Evolutionary conservation across 257 asterid genomes (phyloP), one percentile per base, ranked within the genome.

Genomic region (Nicotiana undulata): DNA sequence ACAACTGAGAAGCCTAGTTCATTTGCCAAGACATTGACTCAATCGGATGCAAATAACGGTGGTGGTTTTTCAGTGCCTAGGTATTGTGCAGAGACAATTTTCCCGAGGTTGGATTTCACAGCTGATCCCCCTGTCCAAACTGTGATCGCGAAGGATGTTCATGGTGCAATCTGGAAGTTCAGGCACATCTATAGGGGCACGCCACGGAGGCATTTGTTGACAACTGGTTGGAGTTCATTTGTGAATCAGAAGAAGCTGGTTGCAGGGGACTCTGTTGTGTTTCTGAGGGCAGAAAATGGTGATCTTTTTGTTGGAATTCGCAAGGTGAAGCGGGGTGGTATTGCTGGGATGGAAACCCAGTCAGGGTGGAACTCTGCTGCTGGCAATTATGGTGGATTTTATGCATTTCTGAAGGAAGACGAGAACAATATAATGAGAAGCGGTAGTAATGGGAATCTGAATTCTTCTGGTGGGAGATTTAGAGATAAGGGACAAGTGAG

Each of bases 201-300:
- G 0, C 95, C 95, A 0, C 81, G 92, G 82, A 85, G 95, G 84
- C 95, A 91, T 86, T 85, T 91, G 86, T 83, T 91, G 80, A 91
- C 95, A 3, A 91, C 92, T n/a, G 95, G 95, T 8, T 91, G 95
- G 95, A 91, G 95, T 80, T 82, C 85, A 77, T 91, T 91, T 76
- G 95, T 91, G 83, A 89, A 83, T 66, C 75, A 68, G 75, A 83
- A 83, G 82, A 78, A 78, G 82, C 82, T 83, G 70, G 76, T 83
- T 59, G 82, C 85, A 11, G 85, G 85, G 51, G 85, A 83, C 75
- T 83, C 82, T 20, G 44, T 83, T n/a, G 82, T 83, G 85, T 83
- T 83, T 16, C 59, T 81, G 13, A 81, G 74, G 60, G 75, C 80
- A 7, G 63, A 81, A 75, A 81, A 74, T 72, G 84, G 74, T 20